Base-by-base conservation (phyloP, 1,284 basidiomycete species). In the Naganishia liquefaciens region DNA sequence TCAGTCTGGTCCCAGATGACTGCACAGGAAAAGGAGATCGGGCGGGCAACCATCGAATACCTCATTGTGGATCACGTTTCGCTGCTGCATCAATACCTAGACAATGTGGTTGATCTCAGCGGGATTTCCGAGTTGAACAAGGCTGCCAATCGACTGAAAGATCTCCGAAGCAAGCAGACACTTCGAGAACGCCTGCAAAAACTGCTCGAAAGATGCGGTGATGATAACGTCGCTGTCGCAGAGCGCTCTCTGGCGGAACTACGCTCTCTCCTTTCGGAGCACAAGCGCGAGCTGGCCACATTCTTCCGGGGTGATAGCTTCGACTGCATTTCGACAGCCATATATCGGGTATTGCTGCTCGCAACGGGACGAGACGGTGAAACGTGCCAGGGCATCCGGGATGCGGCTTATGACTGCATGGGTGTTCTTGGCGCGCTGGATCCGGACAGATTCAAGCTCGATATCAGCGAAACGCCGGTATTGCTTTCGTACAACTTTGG, bases 341-440 rank as follows among this genome's bases (percentile, higher is more conserved):
- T 93, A 50, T 80, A 95, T 51, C 83, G 84, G 0, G 84, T 85
- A 1, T 80, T 99, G 5, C 84, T 96, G 61, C 77, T 83, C 15
- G 86, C 88, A 0, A 87, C 88, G 0, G 86, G 86, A 51, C 84
- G 91, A 15, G 91, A 94, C 68, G 88, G 85, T 6, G 84, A 85
- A 3, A 68, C 72, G 25, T 75, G 77, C 69, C 87, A 92, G 63
- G 74, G 83, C 6, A 74, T 93, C 43, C 85, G 86, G 21, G 79
- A 86, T 47, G 77, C 90, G 21, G 87, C 90, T 0, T 93, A 90
- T 73, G 91, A 96, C 73, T 97, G 93, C 75, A 86, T 99, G 57
- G 93, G 95, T 0, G 85, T 91, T n/a, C 79, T 99, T 5, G 96
- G 96, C 6, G 96, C 96, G 1, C 84, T 96, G 21, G 96, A 99